These are phyloP conservation scores for Penicillium frequentans DNA, from an alignment of 2,329 filamentous ascomycete species.

Conservation along the genomic window DNA sequence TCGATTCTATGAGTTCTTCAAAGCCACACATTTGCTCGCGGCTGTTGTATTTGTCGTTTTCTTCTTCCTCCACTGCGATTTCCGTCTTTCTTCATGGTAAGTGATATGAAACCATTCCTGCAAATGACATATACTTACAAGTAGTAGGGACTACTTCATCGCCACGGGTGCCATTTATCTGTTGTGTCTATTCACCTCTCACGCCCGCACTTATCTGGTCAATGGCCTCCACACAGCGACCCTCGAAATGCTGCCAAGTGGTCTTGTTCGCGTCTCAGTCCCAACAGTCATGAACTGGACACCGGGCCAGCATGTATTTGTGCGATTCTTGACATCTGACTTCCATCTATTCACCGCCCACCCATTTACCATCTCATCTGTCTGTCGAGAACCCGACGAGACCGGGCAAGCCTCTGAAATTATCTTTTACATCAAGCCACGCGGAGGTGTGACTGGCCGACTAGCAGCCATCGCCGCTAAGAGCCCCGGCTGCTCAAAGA, in stretches of 20 bases:
- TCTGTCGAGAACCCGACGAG: slow-evolving; percentile 32
- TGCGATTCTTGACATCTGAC: slow-evolving; percentile 49
- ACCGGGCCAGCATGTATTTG: slow-evolving; percentile 56
- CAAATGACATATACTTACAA: not conserved
- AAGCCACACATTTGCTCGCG: slow-evolving; percentile 53
- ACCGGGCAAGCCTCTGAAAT: slow-evolving; percentile 37
- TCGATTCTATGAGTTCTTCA: slow-evolving; percentile 60
- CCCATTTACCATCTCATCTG: slow-evolving; percentile 57
- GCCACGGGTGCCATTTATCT: slow-evolving; percentile 54
- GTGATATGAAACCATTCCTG: not conserved
- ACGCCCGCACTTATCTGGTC: slow-evolving; percentile 49
- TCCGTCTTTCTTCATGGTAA: slow-evolving; percentile 53
- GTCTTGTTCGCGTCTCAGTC: slow-evolving; percentile 45
- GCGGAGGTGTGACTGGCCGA: slow-evolving; percentile 50
- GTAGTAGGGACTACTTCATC: slow-evolving; percentile 58
- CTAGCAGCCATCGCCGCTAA: slow-evolving; percentile 42
- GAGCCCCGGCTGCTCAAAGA: slow-evolving; percentile 39
- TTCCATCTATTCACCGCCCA: slow-evolving; percentile 49
- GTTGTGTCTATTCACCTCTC: slow-evolving; percentile 45
- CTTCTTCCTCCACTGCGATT: slow-evolving; percentile 61
- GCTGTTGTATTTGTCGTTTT: slow-evolving; percentile 56
- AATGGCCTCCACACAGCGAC: slow-evolving; percentile 49
- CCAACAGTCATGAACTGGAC: slow-evolving; percentile 48
- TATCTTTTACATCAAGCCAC: slow-evolving; percentile 54
- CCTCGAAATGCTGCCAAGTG: slow-evolving; percentile 41